These are phyloP conservation scores for Penicillium argentinense DNA, from an alignment of 495 filamentous ascomycete species.

Conservation along the genomic window DNA sequence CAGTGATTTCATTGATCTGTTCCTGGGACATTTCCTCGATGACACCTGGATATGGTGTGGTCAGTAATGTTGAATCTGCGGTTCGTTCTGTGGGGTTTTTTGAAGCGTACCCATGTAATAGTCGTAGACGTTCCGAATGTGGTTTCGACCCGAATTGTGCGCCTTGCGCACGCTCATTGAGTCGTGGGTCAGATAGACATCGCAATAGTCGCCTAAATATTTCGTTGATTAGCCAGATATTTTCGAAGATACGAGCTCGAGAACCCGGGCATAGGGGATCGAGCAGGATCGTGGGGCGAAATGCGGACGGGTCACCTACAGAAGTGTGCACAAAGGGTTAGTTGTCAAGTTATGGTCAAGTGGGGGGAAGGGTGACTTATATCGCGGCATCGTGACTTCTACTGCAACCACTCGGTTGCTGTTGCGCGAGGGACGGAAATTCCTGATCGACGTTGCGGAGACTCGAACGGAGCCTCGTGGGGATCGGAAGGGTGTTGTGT, in stretches of 20 bases:
- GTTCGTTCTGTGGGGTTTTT: background rate
- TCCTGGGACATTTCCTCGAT: constrained; percentile 97
- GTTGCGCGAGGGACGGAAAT: constrained; percentile 25
- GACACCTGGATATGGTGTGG: constrained; percentile 63
- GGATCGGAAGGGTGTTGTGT: too few relatives aligned
- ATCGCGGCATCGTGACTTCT: constrained; percentile 70
- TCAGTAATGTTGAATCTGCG: background rate
- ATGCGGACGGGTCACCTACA: constrained; percentile 51
- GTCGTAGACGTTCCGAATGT: constrained; percentile 93
- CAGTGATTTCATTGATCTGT: too few relatives aligned
- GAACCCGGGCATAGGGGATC: constrained; percentile 7
- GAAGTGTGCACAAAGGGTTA: constrained; percentile 62
- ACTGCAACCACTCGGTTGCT: constrained; percentile 20
- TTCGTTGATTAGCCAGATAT: constrained; percentile 8
- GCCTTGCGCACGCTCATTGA: constrained; percentile 99
- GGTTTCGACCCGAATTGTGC: constrained; percentile 94
- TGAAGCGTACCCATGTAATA: constrained; percentile 88
- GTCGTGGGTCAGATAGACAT: constrained; percentile 99
- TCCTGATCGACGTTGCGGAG: constrained; percentile 14
- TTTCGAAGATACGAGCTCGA: constrained; percentile 2
- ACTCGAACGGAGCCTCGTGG: constrained; percentile 1
- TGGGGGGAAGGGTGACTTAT: constrained; percentile 52
- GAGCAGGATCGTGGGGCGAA: constrained; percentile 5
- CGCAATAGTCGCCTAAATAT: constrained; percentile 88
- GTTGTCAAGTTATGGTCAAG: constrained; percentile 23